Conservation (phyloP, 495 filamentous ascomycete genomes). For the Tuber microsphaerosporum region DNA sequence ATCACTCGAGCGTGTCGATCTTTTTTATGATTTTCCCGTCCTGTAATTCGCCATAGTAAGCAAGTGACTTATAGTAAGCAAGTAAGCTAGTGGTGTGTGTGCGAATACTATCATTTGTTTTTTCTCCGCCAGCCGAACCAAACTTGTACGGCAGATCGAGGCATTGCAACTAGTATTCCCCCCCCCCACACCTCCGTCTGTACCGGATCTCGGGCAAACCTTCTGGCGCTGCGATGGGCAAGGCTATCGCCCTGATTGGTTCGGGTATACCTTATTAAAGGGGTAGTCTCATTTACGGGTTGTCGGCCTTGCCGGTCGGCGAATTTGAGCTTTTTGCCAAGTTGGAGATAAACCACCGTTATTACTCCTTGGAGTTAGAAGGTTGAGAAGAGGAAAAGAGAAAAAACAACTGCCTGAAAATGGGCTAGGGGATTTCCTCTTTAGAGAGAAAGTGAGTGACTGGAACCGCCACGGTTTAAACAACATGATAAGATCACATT, state of each 20-base stretch:
- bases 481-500: not conserved
- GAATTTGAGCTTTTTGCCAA: not conserved
- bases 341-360: not conserved
- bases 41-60: not conserved
- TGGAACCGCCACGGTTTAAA: not conserved
- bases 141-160: not conserved
- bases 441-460: not conserved
- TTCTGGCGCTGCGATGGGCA: not conserved
- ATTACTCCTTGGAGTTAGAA: not conserved
- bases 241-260: not conserved
- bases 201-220: not conserved
- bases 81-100: not conserved
- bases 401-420: not conserved
- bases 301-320: not conserved
- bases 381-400: not conserved
- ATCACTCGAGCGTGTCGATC: not conserved
- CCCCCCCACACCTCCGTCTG: not conserved
- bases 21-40: not conserved
- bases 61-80: not conserved
- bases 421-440: not conserved
- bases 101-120: not conserved
- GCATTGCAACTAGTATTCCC: too few species aligned
- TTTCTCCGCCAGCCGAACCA: not conserved
- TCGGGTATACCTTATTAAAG: not conserved
- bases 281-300: not conserved